These are phyloP conservation scores for Lepiota brunneoincarnata DNA, from an alignment of 768 basidiomycete genomes.

Conservation along the genomic window DNA sequence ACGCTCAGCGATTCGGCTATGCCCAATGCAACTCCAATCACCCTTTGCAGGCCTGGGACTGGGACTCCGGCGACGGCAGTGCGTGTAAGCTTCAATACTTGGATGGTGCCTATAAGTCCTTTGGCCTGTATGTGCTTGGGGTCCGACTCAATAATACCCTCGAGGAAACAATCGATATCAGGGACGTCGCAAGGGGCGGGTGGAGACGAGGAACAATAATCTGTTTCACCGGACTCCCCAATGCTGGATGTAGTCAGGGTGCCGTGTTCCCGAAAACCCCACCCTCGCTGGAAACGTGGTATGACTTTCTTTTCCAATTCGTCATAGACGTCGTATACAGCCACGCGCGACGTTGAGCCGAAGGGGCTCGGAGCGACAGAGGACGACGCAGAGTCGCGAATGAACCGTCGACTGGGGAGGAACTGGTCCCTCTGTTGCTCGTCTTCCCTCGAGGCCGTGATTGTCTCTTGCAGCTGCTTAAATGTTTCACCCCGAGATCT, in stretches of 20 bases:
- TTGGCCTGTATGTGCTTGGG: not conserved
- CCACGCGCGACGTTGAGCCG: not conserved
- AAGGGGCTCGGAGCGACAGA: not conserved
- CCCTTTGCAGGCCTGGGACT: conserved; percentile 1
- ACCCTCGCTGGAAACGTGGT: not conserved
- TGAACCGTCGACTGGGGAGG: not conserved
- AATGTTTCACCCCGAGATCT: too few species aligned
- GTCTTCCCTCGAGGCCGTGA: not conserved
- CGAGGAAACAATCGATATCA: not conserved
- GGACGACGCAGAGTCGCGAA: not conserved
- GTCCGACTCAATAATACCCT: not conserved
- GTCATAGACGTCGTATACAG: not conserved
- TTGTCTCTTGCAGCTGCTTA: not conserved
- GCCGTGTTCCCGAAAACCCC: too few species aligned
- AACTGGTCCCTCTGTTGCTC: not conserved
- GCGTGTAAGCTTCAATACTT: not conserved
- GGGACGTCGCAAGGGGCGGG: not conserved
- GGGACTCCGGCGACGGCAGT: not conserved
- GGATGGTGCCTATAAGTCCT: not conserved
- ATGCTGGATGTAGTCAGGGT: not conserved
- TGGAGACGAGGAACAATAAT: not conserved
- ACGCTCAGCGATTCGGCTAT: conserved; percentile 3
- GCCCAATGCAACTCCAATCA: not conserved
- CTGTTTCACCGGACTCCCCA: too few species aligned
- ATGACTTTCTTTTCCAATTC: not conserved